Evolutionary conservation across 2,329 filamentous ascomycete genomes (phyloP).

Genomic region (Aspergillus puulaauensis): DNA sequence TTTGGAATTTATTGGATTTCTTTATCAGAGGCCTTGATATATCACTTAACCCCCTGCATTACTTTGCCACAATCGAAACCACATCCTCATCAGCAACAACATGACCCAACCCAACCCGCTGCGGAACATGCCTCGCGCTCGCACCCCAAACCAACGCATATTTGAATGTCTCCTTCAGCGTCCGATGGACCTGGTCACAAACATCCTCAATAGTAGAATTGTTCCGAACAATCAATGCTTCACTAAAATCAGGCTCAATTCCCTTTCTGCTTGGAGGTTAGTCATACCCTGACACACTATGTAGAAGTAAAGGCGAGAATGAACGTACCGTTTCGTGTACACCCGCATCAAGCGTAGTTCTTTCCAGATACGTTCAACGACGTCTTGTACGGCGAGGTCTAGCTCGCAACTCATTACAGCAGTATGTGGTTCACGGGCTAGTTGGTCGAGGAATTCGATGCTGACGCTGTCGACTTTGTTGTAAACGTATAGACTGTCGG

Average conservation of each 20-base stretch:
- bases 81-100: slow-evolving; percentile 70
- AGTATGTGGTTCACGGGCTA: slow-evolving; percentile 90
- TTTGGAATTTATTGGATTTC: background rate
- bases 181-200: slow-evolving; percentile 91
- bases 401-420: slow-evolving; percentile 98
- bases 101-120: slow-evolving; percentile 85
- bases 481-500: slow-evolving; percentile 81
- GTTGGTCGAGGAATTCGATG: slow-evolving; percentile 85
- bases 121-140: slow-evolving; percentile 90
- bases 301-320: background rate
- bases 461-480: slow-evolving; percentile 98
- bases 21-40: background rate
- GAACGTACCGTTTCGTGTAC: slow-evolving; percentile 74
- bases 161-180: slow-evolving; percentile 97
- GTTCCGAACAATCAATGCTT: slow-evolving; percentile 88
- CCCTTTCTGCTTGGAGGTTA: slow-evolving; percentile 64
- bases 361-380: slow-evolving; percentile 92
- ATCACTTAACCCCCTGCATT: background rate
- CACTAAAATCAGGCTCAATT: slow-evolving; percentile 79
- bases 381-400: slow-evolving; percentile 87
- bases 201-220: slow-evolving; percentile 94
- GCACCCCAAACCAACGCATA: slow-evolving; percentile 98
- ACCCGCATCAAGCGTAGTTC: slow-evolving; percentile 86
- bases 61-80: slow-evolving; percentile 62
- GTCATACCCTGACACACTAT: background rate